A percentile compares a stretch with the other conserved stretches of the same genome.
Conservation (phyloP, 2,329 filamentous ascomycete species). For the Apiospora rasikravindrae region DNA sequence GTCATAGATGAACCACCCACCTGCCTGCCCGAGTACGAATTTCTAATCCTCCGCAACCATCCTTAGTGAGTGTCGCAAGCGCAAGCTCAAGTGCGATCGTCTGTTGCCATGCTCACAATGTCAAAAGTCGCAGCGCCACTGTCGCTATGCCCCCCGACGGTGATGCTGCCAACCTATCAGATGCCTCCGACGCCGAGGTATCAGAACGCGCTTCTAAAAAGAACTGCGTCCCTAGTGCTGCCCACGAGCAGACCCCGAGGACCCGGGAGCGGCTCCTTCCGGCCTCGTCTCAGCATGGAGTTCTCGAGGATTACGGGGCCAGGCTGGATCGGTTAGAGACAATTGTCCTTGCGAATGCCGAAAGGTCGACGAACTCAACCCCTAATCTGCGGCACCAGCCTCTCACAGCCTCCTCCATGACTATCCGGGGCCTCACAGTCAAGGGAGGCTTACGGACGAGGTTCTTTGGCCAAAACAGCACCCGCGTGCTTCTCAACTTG, state of each 20-base stretch:
- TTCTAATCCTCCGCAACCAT: constrained; percentile 1
- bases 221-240: constrained; percentile 24
- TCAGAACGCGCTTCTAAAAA: constrained; percentile 34
- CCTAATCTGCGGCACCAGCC: constrained; percentile 32
- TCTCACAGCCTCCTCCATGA: constrained; percentile 46
- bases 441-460: constrained; percentile 55
- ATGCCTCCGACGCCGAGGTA: constrained; percentile 49
- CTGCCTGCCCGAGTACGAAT: not conserved
- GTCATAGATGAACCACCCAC: not conserved
- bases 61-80: constrained; percentile 55
- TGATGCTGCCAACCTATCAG: constrained; percentile 53
- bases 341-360: constrained; percentile 49
- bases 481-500: constrained; percentile 58
- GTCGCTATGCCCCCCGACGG: constrained; percentile 58
- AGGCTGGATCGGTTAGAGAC: constrained; percentile 61
- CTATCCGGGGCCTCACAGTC: constrained; percentile 55
- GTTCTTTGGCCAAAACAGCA: constrained; percentile 59
- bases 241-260: constrained; percentile 22
- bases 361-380: constrained; percentile 30
- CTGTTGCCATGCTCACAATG: constrained; percentile 63
- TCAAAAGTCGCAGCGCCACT: constrained; percentile 59
- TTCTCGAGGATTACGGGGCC: constrained; percentile 54
- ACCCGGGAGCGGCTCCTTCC: constrained; percentile 38
- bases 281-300: constrained; percentile 33
- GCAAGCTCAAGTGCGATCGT: constrained; percentile 62